A percentile compares a stretch with the other conserved stretches of the same genome.
Evolutionary conservation across 2,329 filamentous ascomycete genomes (phyloP).

Genomic region (Pestalotiopsis sp.): DNA sequence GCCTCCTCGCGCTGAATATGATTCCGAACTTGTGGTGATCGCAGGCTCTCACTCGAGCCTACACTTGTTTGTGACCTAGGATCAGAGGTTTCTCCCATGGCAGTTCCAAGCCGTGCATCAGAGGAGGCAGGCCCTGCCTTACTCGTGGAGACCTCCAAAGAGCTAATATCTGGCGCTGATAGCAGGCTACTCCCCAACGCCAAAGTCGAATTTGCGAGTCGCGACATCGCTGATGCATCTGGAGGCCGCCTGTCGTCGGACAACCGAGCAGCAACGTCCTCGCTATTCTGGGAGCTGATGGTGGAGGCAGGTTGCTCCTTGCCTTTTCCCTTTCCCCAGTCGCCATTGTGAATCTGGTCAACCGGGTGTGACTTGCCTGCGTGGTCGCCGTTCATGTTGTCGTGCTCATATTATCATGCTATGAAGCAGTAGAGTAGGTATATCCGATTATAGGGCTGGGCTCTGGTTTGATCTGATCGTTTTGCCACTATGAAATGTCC

Average conservation of each 20-base stretch:
- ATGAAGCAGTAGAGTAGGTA: not conserved
- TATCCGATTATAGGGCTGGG: too few species aligned
- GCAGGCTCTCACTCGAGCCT: constrained; percentile 25
- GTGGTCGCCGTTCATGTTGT: not conserved
- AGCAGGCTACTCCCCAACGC: constrained; percentile 27
- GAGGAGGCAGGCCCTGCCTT: constrained; percentile 7
- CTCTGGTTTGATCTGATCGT: not conserved
- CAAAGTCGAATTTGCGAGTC: constrained; percentile 24
- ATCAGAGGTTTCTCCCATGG: constrained; percentile 5
- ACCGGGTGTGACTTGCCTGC: not conserved
- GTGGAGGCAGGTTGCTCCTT: not conserved
- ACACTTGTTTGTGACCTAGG: not conserved
- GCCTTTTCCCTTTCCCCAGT: not conserved
- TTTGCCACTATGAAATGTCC: not conserved
- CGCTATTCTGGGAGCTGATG: not conserved
- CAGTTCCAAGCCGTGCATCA: constrained; percentile 8
- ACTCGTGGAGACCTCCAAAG: not conserved
- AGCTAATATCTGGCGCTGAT: constrained; percentile 13
- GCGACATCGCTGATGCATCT: constrained; percentile 18
- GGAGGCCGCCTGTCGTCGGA: not conserved
- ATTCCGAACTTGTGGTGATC: constrained; percentile 26
- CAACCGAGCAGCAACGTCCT: not conserved
- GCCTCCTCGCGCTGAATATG: constrained; percentile 34
- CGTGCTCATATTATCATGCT: not conserved
- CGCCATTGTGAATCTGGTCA: not conserved